Percentiles rank a stretch among this genome's conserved stretches.
phyloP scores from a whole-genome alignment of 805 yeast species.

The Lipomyces kockii region DNA sequence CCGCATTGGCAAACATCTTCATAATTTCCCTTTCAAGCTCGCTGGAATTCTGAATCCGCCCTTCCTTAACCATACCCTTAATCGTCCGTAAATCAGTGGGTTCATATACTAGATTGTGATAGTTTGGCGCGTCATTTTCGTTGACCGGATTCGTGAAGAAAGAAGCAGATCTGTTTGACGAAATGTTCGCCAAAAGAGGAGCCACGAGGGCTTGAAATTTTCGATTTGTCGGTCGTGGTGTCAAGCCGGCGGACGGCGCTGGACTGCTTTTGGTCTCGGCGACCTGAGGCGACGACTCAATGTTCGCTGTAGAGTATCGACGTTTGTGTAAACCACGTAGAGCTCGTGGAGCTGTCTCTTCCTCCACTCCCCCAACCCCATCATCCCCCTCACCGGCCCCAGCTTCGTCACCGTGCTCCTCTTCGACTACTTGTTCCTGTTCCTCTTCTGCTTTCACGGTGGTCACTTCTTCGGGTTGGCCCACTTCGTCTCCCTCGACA shows the following conservation, averaged over 20 bases:
- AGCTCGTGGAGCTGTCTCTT: conserved; percentile 9
- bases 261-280: conserved; percentile 31
- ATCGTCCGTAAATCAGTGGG: conserved; percentile 75
- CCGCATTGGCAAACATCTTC: conserved; percentile 81
- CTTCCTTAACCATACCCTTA: conserved; percentile 60
- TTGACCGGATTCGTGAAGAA: conserved; percentile 74
- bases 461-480: conserved; percentile 1
- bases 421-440: conserved; percentile 22
- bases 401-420: conserved; percentile 13
- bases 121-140: conserved; percentile 69
- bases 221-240: conserved; percentile 50
- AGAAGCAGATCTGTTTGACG: conserved; percentile 73
- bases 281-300: conserved; percentile 12
- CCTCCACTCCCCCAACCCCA: conserved; percentile 19
- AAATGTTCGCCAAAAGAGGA: conserved; percentile 65
- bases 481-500: not conserved
- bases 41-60: conserved; percentile 53
- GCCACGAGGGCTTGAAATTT: conserved; percentile 62
- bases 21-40: conserved; percentile 71
- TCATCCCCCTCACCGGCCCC: conserved; percentile 17
- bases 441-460: conserved; percentile 8
- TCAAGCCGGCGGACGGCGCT: conserved; percentile 27
- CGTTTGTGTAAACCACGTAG: conserved; percentile 9
- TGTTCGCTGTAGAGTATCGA: conserved; percentile 7
- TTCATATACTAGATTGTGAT: conserved; percentile 60